Conservation (phyloP, 179 eudicot genomes). For the Amaranthus tricolor region DNA sequence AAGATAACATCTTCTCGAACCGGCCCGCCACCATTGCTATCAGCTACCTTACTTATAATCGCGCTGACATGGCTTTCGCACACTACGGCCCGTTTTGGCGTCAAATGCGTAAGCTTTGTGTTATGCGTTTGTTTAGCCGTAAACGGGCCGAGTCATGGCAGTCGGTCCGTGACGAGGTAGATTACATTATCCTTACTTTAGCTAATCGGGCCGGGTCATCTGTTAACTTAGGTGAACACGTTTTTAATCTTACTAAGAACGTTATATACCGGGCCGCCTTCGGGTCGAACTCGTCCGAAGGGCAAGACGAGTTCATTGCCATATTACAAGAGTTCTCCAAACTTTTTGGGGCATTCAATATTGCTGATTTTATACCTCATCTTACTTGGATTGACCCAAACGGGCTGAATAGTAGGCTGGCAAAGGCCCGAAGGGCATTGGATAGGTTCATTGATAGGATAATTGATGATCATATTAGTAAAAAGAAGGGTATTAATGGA, state of each 20-base stretch:
- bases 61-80: slow-evolving; percentile 89
- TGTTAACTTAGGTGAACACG: slow-evolving; percentile 65
- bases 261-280: slow-evolving; percentile 79
- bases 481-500: slow-evolving; percentile 25
- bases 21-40: slow-evolving; percentile 75
- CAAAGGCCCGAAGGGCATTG: slow-evolving; percentile 54
- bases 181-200: slow-evolving; percentile 35
- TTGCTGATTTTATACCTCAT: slow-evolving; percentile 66
- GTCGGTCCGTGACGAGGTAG: slow-evolving; percentile 77
- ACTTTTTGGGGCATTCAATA: slow-evolving; percentile 75
- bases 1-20: slow-evolving; percentile 73
- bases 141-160: slow-evolving; percentile 87
- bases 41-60: slow-evolving; percentile 60
- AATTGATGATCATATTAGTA: slow-evolving; percentile 68
- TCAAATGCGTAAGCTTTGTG: slow-evolving; percentile 90
- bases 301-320: slow-evolving; percentile 66
- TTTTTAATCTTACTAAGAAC: slow-evolving; percentile 57
- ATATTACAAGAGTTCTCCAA: slow-evolving; percentile 78
- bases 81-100: slow-evolving; percentile 95
- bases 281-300: slow-evolving; percentile 61
- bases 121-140: slow-evolving; percentile 81
- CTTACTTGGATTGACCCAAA: slow-evolving; percentile 63
- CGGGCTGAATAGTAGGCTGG: slow-evolving; percentile 49
- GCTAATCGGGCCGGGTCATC: slow-evolving; percentile 33
- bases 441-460: slow-evolving; percentile 78